Percentiles rank a stretch among this genome's conserved stretches.
Evolutionary conservation across 2,329 filamentous ascomycete species (phyloP).

Genomic region (Cadophora sp.): DNA sequence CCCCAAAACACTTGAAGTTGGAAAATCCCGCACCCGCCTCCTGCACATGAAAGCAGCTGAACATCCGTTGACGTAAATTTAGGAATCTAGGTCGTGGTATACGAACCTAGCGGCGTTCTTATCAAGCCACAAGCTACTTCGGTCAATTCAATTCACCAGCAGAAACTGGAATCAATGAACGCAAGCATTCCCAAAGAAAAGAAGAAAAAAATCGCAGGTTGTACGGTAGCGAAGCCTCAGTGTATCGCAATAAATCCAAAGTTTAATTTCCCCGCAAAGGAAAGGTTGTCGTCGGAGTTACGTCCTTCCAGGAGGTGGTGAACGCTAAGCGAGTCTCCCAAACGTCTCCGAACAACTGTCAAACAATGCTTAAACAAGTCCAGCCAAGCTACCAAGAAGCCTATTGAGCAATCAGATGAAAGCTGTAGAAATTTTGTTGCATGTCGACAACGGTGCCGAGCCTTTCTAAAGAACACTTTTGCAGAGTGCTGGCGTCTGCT

Average conservation of each 20-base stretch:
- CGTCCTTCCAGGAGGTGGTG: not conserved
- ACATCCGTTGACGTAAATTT: not conserved
- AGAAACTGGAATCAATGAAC: not conserved
- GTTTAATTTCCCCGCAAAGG: no score
- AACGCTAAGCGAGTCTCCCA: conserved; percentile 2
- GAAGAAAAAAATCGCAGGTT: not conserved
- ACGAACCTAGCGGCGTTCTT: not conserved
- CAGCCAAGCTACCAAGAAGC: not conserved
- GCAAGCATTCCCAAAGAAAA: no score
- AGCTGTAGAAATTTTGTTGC: conserved; percentile 7
- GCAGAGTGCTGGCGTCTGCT: not conserved
- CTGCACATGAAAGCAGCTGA: not conserved
- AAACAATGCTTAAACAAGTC: conserved; percentile 12
- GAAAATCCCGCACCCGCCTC: not conserved
- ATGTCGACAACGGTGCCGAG: conserved; percentile 6
- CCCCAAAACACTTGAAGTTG: not conserved
- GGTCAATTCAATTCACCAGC: not conserved
- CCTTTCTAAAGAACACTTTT: not conserved
- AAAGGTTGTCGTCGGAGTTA: no score
- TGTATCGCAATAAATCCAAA: no score
- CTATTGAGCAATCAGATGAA: not conserved
- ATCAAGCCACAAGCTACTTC: not conserved
- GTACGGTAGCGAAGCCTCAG: no score
- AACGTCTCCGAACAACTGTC: not conserved
- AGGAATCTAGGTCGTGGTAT: not conserved